Conservation (phyloP, 345 rosid species). For the Microcos paniculata region DNA sequence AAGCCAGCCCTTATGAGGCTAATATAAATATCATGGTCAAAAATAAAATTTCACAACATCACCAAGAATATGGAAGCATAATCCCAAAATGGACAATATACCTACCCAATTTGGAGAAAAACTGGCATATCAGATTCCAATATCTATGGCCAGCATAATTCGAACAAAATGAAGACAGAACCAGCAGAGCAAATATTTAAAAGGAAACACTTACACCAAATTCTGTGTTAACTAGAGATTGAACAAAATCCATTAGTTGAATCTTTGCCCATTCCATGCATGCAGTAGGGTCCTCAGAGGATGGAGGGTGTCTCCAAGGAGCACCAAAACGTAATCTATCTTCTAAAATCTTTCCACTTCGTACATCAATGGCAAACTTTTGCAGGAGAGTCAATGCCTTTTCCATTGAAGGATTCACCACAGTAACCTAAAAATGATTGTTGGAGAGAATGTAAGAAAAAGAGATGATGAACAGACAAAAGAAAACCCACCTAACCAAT, state of each 20-base stretch:
- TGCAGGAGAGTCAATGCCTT: slow-evolving; percentile 65
- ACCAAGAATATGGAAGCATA: background rate
- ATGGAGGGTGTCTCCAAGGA: slow-evolving; percentile 93
- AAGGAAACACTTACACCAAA: slow-evolving; percentile 55
- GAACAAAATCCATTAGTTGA: slow-evolving; percentile 91
- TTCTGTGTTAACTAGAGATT: slow-evolving; percentile 65
- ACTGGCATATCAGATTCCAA: background rate
- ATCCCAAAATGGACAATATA: background rate
- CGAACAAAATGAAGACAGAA: background rate
- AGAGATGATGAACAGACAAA: background rate
- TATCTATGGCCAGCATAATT: background rate
- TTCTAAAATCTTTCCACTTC: slow-evolving; percentile 55
- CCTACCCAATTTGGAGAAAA: background rate
- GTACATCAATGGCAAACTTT: slow-evolving; percentile 70
- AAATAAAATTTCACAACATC: background rate
- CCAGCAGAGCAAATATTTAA: background rate
- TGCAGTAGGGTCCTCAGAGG: slow-evolving; percentile 34
- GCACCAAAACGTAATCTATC: slow-evolving; percentile 81
- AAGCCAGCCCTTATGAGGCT: background rate
- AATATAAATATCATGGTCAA: background rate
- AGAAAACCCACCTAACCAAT: background rate
- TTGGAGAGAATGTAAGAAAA: background rate
- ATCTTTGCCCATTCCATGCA: slow-evolving; percentile 76
- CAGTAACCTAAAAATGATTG: slow-evolving; percentile 49
- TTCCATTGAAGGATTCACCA: slow-evolving; percentile 93